Evolutionary conservation across 176 grass and related monocot species (phyloP).

Genomic region (sorghum (Sorghum bicolor)): Sorghum_bicolor_NCBIv3 NC_012876.2:9707501-9708000

Average conservation of each 20-base stretch:
- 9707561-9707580: background rate
- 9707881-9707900: conserved; percentile 78
- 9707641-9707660: background rate
- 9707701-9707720: background rate
- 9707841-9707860: background rate
- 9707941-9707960: conserved; percentile 71
- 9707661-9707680: background rate
- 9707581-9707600: background rate
- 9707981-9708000: background rate
- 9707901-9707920: conserved; percentile 78
- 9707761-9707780: background rate
- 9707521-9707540: background rate
- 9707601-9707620: background rate
- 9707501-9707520: too few relatives aligned
- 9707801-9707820: background rate
- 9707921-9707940: conserved; percentile 97
- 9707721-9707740: background rate
- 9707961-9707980: conserved; percentile 62
- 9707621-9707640: background rate
- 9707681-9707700: background rate
- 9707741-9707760: background rate
- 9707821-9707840: background rate
- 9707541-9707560: background rate
- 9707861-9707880: conserved; percentile 87
- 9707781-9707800: background rate